Base-by-base conservation (phyloP, 305 asterid genomes). In the Striga hermonthica region DNA sequence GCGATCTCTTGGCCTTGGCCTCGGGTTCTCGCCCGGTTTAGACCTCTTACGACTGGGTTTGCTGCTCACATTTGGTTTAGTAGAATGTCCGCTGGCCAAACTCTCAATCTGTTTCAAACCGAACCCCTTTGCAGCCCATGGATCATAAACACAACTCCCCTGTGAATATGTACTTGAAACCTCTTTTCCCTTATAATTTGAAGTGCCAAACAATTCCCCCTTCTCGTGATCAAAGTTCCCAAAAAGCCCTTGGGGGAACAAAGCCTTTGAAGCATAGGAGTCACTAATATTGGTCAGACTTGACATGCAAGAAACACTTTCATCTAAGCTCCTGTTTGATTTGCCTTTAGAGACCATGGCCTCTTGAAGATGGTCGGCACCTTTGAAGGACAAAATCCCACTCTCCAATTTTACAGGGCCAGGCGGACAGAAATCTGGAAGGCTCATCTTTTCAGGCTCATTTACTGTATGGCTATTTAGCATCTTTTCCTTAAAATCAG, bases 1-100 rank as follows among this genome's bases (percentile, higher is more conserved):
- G 14, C 96, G 85, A 74, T 89, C 96, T 66, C 81, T 89, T 7
- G 96, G 95, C 71, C 96, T 79, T 31, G 95, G 96, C 56, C 92
- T 74, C 57, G 90, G 95, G 73, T 81, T 89, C 72, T 88, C 94
- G 11, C 96, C 89, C 0, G 91, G 89, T 76, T 83, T 88, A 52
- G 75, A 81, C 84, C 96, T 84, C 79, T 86, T 89, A 55, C 95
- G 91, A 40, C 56, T 80, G 22, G 83, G 37, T 75, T 78, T 83
- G 69, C 76, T 65, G 16, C 63, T 45, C 64, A 79, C 88, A 16
- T 78, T 77, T 7, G 80, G 60, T 60, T 83, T 83, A 76, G 78
- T 81, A 59, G 90, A 81, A 77, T 76, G 71, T 40, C 78, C 83
- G 57, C 83, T 75, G 22, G 88, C 70, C 55, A 73, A 83, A 71